Percentiles rank a stretch among this genome's conserved stretches.
These are phyloP conservation scores for Eimeria acervulina DNA, from an alignment of 169 alveolate genomes.

Conservation along the genomic window DNA sequence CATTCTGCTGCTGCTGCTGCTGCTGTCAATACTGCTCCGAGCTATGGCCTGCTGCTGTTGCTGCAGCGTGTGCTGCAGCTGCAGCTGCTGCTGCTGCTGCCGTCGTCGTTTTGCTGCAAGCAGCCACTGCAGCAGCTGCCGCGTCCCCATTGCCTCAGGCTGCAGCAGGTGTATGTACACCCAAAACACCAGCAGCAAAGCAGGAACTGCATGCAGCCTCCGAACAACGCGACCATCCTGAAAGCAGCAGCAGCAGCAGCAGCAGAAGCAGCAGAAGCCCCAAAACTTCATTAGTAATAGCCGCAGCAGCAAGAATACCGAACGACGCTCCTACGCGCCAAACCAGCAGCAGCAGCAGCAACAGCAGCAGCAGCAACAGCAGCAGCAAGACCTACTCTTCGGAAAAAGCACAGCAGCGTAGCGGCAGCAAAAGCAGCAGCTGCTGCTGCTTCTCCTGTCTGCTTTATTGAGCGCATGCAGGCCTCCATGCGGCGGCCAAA, in stretches of 20 bases:
- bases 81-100: conserved; percentile 2
- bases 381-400: too few species aligned
- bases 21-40: too few species aligned
- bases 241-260: too few species aligned
- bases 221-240: too few species aligned
- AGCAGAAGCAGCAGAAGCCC: too few species aligned
- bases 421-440: too few species aligned
- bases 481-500: neutral
- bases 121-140: conserved; percentile 2
- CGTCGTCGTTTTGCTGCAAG: neutral
- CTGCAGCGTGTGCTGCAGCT: neutral
- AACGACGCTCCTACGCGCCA: neutral
- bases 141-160: neutral
- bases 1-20: conserved; percentile 24
- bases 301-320: too few species aligned
- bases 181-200: neutral
- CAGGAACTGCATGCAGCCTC: neutral
- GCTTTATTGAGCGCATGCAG: too few species aligned
- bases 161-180: neutral
- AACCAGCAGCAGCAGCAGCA: neutral
- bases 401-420: too few species aligned
- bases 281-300: neutral
- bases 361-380: too few species aligned
- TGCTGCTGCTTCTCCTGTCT: too few species aligned
- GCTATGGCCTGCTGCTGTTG: too few species aligned